Percentiles rank a stretch among this genome's conserved stretches.
phyloP scores from a whole-genome alignment of 164 flowering plant species.

The Stephania japonica region DNA sequence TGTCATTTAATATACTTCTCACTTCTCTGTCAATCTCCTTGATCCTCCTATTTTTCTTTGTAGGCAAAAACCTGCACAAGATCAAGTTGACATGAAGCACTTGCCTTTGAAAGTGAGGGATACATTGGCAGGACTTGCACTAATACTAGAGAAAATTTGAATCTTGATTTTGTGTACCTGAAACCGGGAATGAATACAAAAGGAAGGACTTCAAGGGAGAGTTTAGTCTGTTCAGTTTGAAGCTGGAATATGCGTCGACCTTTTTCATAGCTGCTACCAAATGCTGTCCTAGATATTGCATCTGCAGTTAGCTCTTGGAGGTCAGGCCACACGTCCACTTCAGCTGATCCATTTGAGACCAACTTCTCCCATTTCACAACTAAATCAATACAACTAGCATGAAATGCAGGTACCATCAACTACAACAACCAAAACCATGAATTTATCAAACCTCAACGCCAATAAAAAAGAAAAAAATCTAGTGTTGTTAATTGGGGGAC shows the following conservation, averaged over 20 bases:
- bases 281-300: no score
- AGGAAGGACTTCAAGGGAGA: not conserved
- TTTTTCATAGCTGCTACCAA: conserved; percentile 6
- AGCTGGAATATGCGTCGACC: conserved; percentile 22
- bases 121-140: no score
- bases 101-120: no score
- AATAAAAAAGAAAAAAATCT: no score
- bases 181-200: not conserved
- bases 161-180: not conserved
- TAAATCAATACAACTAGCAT: conserved; percentile 20
- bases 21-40: no score
- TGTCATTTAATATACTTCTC: no score
- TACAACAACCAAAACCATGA: not conserved
- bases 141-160: not conserved
- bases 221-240: conserved; percentile 18
- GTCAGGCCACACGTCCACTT: conserved; percentile 17
- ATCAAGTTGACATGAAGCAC: not conserved
- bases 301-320: no score
- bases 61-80: not conserved
- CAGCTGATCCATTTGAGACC: conserved; percentile 9
- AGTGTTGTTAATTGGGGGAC: not conserved
- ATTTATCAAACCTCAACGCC: no score
- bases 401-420: no score
- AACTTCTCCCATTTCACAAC: conserved; percentile 20
- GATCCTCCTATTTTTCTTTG: conserved; percentile 15